These are phyloP conservation scores for Porphyridium purpureum DNA, from an alignment of 23 red algal species.

Conservation along the genomic window DNA sequence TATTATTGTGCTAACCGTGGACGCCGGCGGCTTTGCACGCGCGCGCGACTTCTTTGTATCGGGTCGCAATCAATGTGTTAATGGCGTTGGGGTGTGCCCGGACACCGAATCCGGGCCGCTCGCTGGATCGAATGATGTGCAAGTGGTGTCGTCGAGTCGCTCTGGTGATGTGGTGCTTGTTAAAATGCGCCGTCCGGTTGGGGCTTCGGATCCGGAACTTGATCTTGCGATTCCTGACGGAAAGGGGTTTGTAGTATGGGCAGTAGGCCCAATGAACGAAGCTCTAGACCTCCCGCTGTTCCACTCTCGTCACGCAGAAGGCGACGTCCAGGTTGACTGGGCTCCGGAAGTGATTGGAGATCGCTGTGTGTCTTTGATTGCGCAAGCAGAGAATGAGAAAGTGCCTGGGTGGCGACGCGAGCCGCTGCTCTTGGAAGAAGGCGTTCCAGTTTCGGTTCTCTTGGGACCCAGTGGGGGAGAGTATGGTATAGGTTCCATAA, in stretches of 20 bases:
- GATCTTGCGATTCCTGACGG: slow-evolving; percentile 3
- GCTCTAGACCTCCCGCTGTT: slow-evolving; percentile 6
- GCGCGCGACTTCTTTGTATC: slow-evolving; percentile 18
- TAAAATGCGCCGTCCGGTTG: slow-evolving; percentile 2
- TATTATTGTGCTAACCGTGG: neutral
- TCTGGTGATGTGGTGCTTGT: slow-evolving; percentile 1
- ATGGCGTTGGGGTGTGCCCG: slow-evolving; percentile 23
- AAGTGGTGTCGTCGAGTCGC: neutral
- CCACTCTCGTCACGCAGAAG: slow-evolving; percentile 4
- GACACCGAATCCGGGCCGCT: neutral
- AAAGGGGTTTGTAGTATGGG: slow-evolving; percentile 25
- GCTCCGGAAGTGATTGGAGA: neutral
- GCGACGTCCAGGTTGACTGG: slow-evolving; percentile 22
- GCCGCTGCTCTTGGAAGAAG: slow-evolving; percentile 10
- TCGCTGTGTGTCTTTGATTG: slow-evolving; percentile 1
- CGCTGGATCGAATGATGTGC: slow-evolving; percentile 8
- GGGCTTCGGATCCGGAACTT: slow-evolving; percentile 3
- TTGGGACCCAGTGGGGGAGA: slow-evolving; percentile 19
- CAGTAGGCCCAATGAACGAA: slow-evolving; percentile 16
- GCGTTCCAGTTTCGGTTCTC: slow-evolving; percentile 7
- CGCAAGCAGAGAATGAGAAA: neutral
- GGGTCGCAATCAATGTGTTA: slow-evolving; percentile 2
- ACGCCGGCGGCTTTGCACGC: neutral
- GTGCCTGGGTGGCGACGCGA: slow-evolving; percentile 1
- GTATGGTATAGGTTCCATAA: slow-evolving; percentile 6